Conservation (phyloP, 2,329 filamentous ascomycete species). For the Phialocephala subalpina region DNA sequence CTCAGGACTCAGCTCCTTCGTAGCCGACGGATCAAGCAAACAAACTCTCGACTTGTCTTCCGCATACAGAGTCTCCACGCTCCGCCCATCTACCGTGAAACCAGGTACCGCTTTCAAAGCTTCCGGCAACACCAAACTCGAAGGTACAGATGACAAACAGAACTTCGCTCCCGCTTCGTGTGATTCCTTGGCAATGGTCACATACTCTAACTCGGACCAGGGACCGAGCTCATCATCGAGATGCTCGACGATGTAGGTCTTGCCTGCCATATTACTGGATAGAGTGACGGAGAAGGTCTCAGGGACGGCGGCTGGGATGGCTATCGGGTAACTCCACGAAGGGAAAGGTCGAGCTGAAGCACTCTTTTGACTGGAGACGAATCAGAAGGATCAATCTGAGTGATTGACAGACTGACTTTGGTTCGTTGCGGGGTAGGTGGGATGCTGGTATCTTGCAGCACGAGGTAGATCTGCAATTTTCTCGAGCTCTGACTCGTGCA, state of each 20-base stretch:
- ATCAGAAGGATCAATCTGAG: conserved; percentile 31
- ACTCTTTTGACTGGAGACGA: conserved; percentile 21
- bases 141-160: conserved; percentile 82
- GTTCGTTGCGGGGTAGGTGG: conserved; percentile 36
- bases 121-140: conserved; percentile 70
- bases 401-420: conserved; percentile 17
- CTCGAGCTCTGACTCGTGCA: conserved; percentile 33
- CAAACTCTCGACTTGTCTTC: conserved; percentile 80
- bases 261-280: conserved; percentile 53
- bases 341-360: neutral
- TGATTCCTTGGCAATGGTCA: conserved; percentile 85
- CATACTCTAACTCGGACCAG: conserved; percentile 95
- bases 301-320: neutral
- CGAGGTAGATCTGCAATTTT: conserved; percentile 5
- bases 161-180: conserved; percentile 72
- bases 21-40: conserved; percentile 85
- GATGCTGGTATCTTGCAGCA: conserved; percentile 6
- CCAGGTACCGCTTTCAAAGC: conserved; percentile 62
- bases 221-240: conserved; percentile 92
- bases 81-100: conserved; percentile 75
- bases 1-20: conserved; percentile 81
- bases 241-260: conserved; percentile 95
- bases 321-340: conserved; percentile 4
- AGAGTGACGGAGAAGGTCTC: conserved; percentile 2
- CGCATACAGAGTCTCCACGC: conserved; percentile 84